Evolutionary conservation across 305 asterid genomes (phyloP).

Genomic region (Fraxinus floribunda): DNA sequence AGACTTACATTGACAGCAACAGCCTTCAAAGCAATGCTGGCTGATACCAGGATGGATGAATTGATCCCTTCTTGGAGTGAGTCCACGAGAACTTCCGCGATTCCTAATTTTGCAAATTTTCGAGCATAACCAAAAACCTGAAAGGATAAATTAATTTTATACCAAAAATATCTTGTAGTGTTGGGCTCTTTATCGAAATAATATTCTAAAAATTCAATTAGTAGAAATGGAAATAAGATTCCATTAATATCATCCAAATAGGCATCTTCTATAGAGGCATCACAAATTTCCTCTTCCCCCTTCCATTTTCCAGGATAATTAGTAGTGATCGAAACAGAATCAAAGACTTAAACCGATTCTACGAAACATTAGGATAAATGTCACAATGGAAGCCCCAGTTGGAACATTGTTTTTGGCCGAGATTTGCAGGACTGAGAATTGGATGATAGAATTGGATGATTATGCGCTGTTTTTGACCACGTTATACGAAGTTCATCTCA

Average conservation of each 20-base stretch:
- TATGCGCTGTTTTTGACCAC: too few relatives aligned
- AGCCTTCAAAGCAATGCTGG: conserved; percentile 76
- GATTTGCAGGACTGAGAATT: too few relatives aligned
- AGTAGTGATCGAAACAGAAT: conserved; percentile 2
- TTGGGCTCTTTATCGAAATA: background rate
- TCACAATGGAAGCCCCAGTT: background rate
- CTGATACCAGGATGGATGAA: conserved; percentile 63
- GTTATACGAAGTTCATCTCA: too few relatives aligned
- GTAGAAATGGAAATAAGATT: background rate
- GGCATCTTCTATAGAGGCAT: background rate
- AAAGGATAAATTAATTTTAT: conserved; percentile 20
- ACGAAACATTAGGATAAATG: conserved; percentile 2
- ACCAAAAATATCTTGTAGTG: background rate
- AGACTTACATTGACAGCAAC: conserved; percentile 87
- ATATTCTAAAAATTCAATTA: background rate
- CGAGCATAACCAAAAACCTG: conserved; percentile 97
- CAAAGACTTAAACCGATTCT: background rate
- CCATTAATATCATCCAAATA: background rate
- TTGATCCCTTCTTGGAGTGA: conserved; percentile 69
- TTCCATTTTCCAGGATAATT: background rate
- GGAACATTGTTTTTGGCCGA: too few relatives aligned
- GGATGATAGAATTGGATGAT: too few relatives aligned
- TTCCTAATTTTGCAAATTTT: conserved; percentile 72
- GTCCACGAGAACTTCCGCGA: conserved; percentile 68
- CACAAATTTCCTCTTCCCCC: conserved; percentile 2